Base-by-base conservation (phyloP, 108 stramenopile genomes). In the Cyclostephanos tholiformis region DNA sequence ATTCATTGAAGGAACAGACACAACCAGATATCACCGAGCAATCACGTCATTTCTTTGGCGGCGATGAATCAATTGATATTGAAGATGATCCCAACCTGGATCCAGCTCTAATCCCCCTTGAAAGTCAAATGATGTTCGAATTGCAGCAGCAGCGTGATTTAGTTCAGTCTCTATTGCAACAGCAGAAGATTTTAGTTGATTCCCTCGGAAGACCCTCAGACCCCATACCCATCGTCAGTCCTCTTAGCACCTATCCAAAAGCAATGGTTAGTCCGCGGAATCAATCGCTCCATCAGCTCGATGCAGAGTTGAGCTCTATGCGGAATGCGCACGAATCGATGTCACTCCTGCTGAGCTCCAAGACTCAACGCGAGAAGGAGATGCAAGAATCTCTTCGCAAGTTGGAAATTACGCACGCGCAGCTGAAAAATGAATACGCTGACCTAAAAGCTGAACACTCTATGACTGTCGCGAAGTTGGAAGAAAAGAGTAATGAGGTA, bases 1-100 rank as follows among this genome's bases (percentile, higher is more conserved):
- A 23, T 6, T 77, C 25, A 17, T 83, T 72, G 35, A 72, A 68
- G 25, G 67, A 63, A 0, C 73, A 75, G 53, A 55, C 0, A 13
- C 53, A 23, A 26, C 26, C 53, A 55, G 4, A 4, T 55, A 26
- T 55, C 14, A 14, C 14, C 9, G 53, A 55, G 3, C 23, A 55
- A 13, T 26, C 53, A 0, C 26, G 6, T 11, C 53, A 55, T 55
- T 55, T 55, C 53, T 55, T 55, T 10, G 20, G 16, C 14, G 13
- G 16, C 44, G 3, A 46, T 46, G 16, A 46, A 16, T 46, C 44
- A 46, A 12, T 46, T 13, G 44, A 46, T 1, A 14, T 46, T 13
- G 44, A 46, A 46, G 14, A 46, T 23, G 26, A 55, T 26, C 13
- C 1, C 14, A 26, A 8, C 14, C 2, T 55, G 11, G 13, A 20